phyloP scores from a whole-genome alignment of 1,284 basidiomycete genomes.

The Athelia psychrophila region DNA sequence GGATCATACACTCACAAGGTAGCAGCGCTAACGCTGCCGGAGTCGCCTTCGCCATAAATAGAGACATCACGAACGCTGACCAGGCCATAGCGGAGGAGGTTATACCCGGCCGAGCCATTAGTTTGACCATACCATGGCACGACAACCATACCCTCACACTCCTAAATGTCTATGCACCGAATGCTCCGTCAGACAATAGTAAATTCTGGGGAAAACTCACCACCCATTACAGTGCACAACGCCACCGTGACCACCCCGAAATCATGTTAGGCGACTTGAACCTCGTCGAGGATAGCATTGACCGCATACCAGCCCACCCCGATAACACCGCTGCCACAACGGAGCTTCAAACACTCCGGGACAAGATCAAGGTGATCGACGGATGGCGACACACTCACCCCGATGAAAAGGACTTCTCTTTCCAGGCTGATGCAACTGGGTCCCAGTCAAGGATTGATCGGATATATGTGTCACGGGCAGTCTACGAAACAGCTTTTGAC shows the following conservation, averaged over 20 bases:
- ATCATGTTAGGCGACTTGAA: conserved; percentile 15
- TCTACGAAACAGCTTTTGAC: conserved; percentile 1
- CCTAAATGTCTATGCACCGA: conserved; percentile 22
- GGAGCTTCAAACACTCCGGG: conserved; percentile 3
- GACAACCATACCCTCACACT: conserved; percentile 6
- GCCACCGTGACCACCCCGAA: conserved; percentile 8
- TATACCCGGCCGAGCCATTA: conserved; percentile 13
- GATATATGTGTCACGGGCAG: conserved; percentile 1
- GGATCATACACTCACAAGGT: conserved; percentile 5
- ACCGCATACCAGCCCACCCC: conserved; percentile 9
- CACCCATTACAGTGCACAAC: conserved; percentile 2
- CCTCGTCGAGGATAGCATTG: conserved; percentile 13
- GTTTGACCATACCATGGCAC: conserved; percentile 10
- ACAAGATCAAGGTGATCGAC: conserved; percentile 3
- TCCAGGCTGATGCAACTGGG: not conserved
- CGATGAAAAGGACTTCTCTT: conserved; percentile 1
- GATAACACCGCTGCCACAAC: not conserved
- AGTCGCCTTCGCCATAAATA: conserved; percentile 8
- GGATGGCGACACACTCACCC: conserved; percentile 7
- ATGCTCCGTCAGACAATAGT: conserved; percentile 11
- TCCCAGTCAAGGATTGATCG: conserved; percentile 10
- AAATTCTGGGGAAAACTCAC: conserved; percentile 18
- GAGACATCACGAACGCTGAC: conserved; percentile 2
- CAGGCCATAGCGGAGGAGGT: conserved; percentile 1
- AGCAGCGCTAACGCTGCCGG: conserved; percentile 1